Evolutionary conservation across 202 grass and related monocot species (phyloP), one percentile per base, ranked within the genome.

Genomic region (Setaria italica): DNA sequence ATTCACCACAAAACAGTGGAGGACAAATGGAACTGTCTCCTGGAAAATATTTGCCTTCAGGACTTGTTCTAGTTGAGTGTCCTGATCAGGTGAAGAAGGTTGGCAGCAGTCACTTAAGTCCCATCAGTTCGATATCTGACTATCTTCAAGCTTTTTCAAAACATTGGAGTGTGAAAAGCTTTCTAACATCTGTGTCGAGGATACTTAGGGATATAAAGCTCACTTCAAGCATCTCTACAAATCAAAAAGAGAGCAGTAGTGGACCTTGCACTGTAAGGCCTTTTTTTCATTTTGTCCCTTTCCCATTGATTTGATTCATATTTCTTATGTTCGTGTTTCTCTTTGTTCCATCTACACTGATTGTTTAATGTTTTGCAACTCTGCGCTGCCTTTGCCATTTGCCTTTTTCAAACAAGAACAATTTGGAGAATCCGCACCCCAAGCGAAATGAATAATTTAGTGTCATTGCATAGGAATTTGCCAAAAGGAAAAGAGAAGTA

Each of bases 51-150:
- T 89, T 89, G 83, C 85, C 93, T 84, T 91, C 96, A 84, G 96
- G 96, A 35, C 84, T 99, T 53, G 81, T 99, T 87, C 82, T 99
- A 42, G 84, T 92, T 77, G 96, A 99, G 58, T 95, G 88, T 76
- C 96, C 96, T 83, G 90, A 92, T 68, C 90, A 99, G 92, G 58
- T 95, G 75, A 99, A 99, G 85, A 99, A 96, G 85, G 90, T 84
- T 57, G 73, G 86, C 41, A 70, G 82, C 30, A 79, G 62, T 70
- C 82, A 92, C 79, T 81, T 87, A 76, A 89, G 87, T 81, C 82
- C 88, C 32, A 58, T 96, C 84, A 92, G 88, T 82, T 92, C 93
- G 77, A 89, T 91, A 80, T 88, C 57, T 76, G 96, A 96, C 64
- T 92, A 85, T 77, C 67, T 96, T 83, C 84, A 91, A 79, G 89